Base-by-base conservation (phyloP, 306 rosid species). In the Dryas alaskensis region DNA sequence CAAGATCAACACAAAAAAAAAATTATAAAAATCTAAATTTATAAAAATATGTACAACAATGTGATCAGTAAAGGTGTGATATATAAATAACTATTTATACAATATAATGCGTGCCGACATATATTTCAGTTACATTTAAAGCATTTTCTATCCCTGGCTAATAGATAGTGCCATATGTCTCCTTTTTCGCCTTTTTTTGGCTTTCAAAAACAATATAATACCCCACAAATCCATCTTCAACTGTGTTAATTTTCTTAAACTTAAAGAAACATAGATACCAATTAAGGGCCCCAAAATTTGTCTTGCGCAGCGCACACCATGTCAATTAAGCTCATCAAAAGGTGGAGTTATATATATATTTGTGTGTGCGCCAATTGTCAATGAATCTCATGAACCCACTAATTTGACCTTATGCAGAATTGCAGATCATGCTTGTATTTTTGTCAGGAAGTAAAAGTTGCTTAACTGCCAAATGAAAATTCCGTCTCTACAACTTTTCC, bases 201-300 rank as follows among this genome's bases (percentile, higher is more conserved):
- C 52, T 44, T 43, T 13, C 69, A 8, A 53, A 9, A 69, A 62
- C 25, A 40, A n/a, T 4, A 10, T 37, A 53, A 51, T 40, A 17
- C 52, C 64, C 12, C 49, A 43, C 67, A 40, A 62, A 62, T 62
- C 67, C 7, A 42, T 40, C 67, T 40, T 62, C 12, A 25, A 62
- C 13, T 4, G 19, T 37, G 65, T 60, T 37, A 12, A 60, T 31
- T 31, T 31, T 1, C 48, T 40, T 62, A 0, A 62, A 8, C 47
- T 40, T 42, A 40, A 40, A 40, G 67, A 47, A 47, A 62, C 1
- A 62, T 13, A 40, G 48, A 62, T 40, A 8, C 48, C 67, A 16
- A 31, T 31, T 1, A 31, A 31, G 37, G 43, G 17, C 1, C 42
- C 0, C 40, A 27, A 60, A 60, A 60, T 6, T 51, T 49, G 27